Base-by-base conservation (phyloP, 805 yeast genomes). In the Metschnikowia bowlesiae region DNA sequence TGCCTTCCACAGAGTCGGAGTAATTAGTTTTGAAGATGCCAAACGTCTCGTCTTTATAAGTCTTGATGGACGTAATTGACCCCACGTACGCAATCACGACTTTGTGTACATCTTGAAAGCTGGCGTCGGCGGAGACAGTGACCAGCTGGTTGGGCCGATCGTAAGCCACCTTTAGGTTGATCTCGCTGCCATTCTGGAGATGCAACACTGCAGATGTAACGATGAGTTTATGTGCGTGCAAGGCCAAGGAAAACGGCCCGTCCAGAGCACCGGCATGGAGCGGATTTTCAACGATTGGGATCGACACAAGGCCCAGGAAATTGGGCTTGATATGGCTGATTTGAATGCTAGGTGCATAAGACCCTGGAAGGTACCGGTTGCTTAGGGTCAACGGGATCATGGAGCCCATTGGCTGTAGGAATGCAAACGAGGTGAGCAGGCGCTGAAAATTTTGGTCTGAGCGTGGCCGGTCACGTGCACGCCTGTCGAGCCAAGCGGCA, bases 21-120 rank as follows among this genome's bases (percentile, higher is more conserved):
- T 82, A 84, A 60, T 82, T 83, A 1, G 89, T 82, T 58, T 82
- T 83, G 72, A 83, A 87, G 1, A 87, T 62, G 34, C 94, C 94
- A 44, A 65, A 70, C 0, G 91, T 85, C 42, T 59, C 61, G 55
- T 85, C 89, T 34, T 71, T 67, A 58, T 68, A 80, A 0, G 87
- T 79, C 52, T 74, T 70, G 45, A 80, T 76, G 13, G 72, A 62
- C 49, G 75, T 75, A 38, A 83, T 64, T 49, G 75, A 76, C 1
- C 85, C 89, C 51, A 81, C 59, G 52, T 75, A 84, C 9, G 62
- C 60, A 33, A 82, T 50, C 52, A 42, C 58, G 29, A 53, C 34
- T 7, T 47, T 45, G 6, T 49, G 22, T 16, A 51, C 53, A 16
- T 52, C 14, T 39, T 51, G 53, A 35, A 48, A 18, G 14, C 47